Percentiles rank a stretch among this genome's conserved stretches.
Conservation (phyloP, 176 grass and related monocot genomes). For the Avena insularis region DNA sequence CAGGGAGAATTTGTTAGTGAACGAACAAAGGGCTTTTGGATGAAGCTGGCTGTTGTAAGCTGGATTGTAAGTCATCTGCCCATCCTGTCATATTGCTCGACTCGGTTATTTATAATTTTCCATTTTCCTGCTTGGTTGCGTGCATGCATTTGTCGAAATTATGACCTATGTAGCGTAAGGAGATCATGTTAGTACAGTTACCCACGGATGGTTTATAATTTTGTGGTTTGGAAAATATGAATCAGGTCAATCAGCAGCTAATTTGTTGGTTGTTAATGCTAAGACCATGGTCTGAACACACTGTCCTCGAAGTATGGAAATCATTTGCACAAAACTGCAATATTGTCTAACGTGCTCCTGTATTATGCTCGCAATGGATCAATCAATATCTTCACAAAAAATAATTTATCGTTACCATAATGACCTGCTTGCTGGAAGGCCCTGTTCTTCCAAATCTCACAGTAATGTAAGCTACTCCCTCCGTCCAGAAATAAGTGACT, state of each 20-base stretch:
- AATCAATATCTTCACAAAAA: conserved; percentile 18
- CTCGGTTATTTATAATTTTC: conserved; percentile 34
- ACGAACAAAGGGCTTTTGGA: conserved; percentile 58
- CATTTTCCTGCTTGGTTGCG: background rate
- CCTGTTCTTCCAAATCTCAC: background rate
- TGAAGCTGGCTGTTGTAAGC: conserved; percentile 69
- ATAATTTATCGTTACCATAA: conserved; percentile 31
- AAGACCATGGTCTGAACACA: conserved; percentile 16
- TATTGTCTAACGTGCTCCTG: conserved; percentile 5
- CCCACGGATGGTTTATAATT: background rate
- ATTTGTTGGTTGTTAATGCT: background rate
- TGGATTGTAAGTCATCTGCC: conserved; percentile 71
- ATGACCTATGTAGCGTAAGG: background rate
- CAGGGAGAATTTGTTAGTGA: conserved; percentile 46
- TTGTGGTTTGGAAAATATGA: background rate
- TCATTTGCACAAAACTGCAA: background rate
- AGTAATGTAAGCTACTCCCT: background rate
- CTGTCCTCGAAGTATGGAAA: background rate
- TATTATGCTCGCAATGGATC: background rate
- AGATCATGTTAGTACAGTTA: conserved; percentile 1
- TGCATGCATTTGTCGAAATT: background rate
- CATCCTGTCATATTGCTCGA: conserved; percentile 28
- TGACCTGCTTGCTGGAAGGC: conserved; percentile 34
- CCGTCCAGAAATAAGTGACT: too few species aligned
- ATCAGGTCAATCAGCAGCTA: background rate